A percentile compares a stretch with the other conserved stretches of the same genome.
phyloP scores from a whole-genome alignment of 176 grass and related monocot species.

The Eremochloa ophiuroides region DNA sequence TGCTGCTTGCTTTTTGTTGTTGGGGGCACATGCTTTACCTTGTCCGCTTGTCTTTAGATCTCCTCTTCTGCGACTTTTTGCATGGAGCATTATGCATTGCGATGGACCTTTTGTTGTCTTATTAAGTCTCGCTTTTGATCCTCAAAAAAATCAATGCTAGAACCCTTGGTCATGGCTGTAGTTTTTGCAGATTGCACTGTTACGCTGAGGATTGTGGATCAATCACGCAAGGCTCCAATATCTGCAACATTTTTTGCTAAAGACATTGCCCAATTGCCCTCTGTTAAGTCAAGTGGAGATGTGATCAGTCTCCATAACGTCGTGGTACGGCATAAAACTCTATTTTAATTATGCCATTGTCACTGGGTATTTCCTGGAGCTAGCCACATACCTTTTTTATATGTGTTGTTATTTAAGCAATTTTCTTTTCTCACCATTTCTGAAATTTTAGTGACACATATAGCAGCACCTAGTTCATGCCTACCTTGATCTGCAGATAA shows the following conservation, averaged over 20 bases:
- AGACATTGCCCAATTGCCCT: slow-evolving; percentile 36
- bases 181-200: slow-evolving; percentile 50
- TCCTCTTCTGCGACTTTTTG: no score
- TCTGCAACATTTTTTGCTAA: slow-evolving; percentile 62
- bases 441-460: no score
- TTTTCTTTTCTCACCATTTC: no score
- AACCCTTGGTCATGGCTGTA: background rate
- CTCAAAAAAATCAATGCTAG: background rate
- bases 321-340: slow-evolving; percentile 40
- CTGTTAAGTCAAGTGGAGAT: slow-evolving; percentile 54
- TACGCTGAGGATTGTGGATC: slow-evolving; percentile 66
- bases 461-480: no score
- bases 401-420: no score
- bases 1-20: background rate
- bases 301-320: slow-evolving; percentile 79
- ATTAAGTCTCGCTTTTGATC: background rate
- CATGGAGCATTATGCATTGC: background rate
- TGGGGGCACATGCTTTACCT: background rate
- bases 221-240: slow-evolving; percentile 41
- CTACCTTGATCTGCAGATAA: slow-evolving; percentile 48
- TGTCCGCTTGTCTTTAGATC: no score
- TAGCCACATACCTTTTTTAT: background rate
- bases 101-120: background rate
- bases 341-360: background rate
- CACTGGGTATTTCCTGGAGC: no score